These are phyloP conservation scores for Tricholoma bakamatsutake DNA, from an alignment of 768 basidiomycete species.

Conservation along the genomic window DNA sequence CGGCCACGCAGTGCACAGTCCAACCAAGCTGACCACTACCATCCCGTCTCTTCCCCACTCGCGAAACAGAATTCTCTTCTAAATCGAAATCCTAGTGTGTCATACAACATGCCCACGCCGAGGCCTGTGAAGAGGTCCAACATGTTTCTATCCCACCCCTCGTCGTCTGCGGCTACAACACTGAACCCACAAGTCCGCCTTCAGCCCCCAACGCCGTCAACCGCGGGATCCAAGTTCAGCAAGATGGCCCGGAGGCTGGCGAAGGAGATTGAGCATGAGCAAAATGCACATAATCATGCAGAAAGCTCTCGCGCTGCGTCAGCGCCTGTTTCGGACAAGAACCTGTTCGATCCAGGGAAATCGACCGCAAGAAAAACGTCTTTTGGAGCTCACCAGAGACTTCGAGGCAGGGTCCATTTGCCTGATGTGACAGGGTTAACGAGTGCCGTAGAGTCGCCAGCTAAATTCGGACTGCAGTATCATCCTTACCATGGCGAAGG, in stretches of 20 bases:
- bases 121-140: slow-evolving; percentile 25
- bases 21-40: slow-evolving; percentile 5
- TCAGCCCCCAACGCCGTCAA: slow-evolving; percentile 58
- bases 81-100: neutral
- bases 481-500: slow-evolving; percentile 40
- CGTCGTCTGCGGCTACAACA: slow-evolving; percentile 14
- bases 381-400: slow-evolving; percentile 16
- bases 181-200: slow-evolving; percentile 45
- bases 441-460: slow-evolving; percentile 70
- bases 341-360: slow-evolving; percentile 32
- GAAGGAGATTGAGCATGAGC: slow-evolving; percentile 41
- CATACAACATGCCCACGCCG: slow-evolving; percentile 23
- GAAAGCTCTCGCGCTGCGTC: slow-evolving; percentile 8
- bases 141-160: slow-evolving; percentile 20
- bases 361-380: slow-evolving; percentile 17
- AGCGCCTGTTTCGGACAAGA: slow-evolving; percentile 20
- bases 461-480: slow-evolving; percentile 48
- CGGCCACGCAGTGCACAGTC: slow-evolving; percentile 51
- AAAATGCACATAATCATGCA: slow-evolving; percentile 3
- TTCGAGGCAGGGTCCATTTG: slow-evolving; percentile 45
- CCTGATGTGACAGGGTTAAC: slow-evolving; percentile 86
- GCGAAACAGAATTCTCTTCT: slow-evolving; percentile 12
- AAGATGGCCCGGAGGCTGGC: slow-evolving; percentile 51
- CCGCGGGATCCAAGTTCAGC: slow-evolving; percentile 50
- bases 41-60: slow-evolving; percentile 18